phyloP scores from a whole-genome alignment of 148 eudicot genomes.

The Silene latifolia region DNA sequence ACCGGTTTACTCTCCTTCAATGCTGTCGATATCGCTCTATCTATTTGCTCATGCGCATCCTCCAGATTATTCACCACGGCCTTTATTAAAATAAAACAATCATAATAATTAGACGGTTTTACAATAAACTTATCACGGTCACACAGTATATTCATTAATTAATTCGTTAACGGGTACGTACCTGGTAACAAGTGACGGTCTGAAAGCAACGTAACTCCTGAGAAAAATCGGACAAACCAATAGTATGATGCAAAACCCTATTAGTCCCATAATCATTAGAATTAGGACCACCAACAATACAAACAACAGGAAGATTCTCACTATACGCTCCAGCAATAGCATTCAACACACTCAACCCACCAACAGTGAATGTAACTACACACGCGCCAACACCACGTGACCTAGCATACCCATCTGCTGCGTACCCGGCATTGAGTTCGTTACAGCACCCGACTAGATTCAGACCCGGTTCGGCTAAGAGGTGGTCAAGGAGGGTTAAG shows the following conservation, averaged over 20 bases:
- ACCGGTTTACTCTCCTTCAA: slow-evolving; percentile 73
- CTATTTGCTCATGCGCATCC: slow-evolving; percentile 60
- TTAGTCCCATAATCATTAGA: slow-evolving; percentile 66
- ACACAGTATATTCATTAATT: too few relatives aligned
- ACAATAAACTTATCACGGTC: too few relatives aligned
- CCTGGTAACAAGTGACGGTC: slow-evolving; percentile 72
- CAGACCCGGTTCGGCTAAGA: slow-evolving; percentile 64
- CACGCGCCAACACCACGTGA: slow-evolving; percentile 68
- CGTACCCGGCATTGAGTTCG: slow-evolving; percentile 84
- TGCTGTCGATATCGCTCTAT: slow-evolving; percentile 59
- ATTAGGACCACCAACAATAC: slow-evolving; percentile 74
- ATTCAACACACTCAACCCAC: slow-evolving; percentile 68
- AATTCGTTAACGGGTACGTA: too few relatives aligned
- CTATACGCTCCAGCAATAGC: slow-evolving; percentile 76
- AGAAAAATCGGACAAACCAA: slow-evolving; percentile 58
- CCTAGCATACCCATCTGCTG: slow-evolving; percentile 73
- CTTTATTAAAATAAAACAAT: background rate
- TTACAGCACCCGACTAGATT: slow-evolving; percentile 66
- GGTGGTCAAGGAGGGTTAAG: slow-evolving; percentile 62
- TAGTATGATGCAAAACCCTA: slow-evolving; percentile 62
- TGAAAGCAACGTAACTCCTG: slow-evolving; percentile 74
- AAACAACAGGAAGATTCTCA: slow-evolving; percentile 63
- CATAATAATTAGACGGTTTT: background rate
- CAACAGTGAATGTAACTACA: slow-evolving; percentile 69
- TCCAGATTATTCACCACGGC: slow-evolving; percentile 62